Base-by-base conservation (phyloP, 2,329 filamentous ascomycete genomes). In the Hymenoscyphus linearis region DNA sequence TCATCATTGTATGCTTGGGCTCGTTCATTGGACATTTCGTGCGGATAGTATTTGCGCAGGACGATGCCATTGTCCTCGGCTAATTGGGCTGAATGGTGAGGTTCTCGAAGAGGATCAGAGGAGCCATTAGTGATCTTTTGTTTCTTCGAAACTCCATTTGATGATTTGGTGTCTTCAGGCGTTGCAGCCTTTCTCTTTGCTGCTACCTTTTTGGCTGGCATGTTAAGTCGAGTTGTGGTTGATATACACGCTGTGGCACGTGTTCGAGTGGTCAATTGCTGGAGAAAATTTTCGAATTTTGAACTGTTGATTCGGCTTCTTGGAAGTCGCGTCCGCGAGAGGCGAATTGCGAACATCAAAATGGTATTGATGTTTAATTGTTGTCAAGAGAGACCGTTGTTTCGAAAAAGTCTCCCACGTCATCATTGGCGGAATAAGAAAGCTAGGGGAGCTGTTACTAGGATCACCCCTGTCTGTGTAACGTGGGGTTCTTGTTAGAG, bases 11-110 rank as follows among this genome's bases (percentile, higher is more conserved):
- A 97, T 57, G 88, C 86, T 4, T 80, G 78, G 58, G 89, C 92
- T 44, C 92, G 86, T 56, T 82, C 84, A 69, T 91, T 95, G 76
- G 82, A 89, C 87, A 97, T 96, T 72, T 96, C 91, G 0, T 84
- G 83, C 0, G 91, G 91, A 68, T 96, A 97, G 76, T 87, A 96
- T 55, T 89, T 82, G 47, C 87, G 85, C 37, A 88, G 77, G 0
- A 90, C 84, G 56, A 90, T 85, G 18, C 85, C 86, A 66, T 87
- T 76, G 18, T 78, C 73, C 60, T 79, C 77, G 6, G 75, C 69
- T 62, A 77, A 73, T 62, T 76, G 69, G 1, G 76, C 72, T 13
- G 61, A 63, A 10, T 57, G 61, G 57, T 73, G 71, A 0, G 69
- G 69, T 55, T 65, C 59, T 3, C 64, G 64, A 1, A 72, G 57